A percentile compares a stretch with the other conserved stretches of the same genome.
Conservation (phyloP, 1,284 basidiomycete genomes). For the Baeospora myosura region DNA sequence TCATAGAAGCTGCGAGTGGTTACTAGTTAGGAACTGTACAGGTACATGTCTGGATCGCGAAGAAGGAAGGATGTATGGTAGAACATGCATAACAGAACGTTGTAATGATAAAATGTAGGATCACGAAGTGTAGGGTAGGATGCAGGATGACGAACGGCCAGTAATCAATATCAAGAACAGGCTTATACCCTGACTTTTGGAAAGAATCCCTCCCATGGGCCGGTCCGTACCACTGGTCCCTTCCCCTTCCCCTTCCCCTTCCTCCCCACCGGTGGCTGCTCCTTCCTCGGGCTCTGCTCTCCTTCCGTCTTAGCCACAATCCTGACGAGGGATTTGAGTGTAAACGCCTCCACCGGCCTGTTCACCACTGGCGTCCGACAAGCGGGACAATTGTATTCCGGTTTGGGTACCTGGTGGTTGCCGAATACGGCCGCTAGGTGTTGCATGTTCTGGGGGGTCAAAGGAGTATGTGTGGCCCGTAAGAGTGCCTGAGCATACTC, state of each 20-base stretch:
- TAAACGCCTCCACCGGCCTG: constrained; percentile 52
- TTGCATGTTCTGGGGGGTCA: constrained; percentile 15
- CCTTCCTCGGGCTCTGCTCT: constrained; percentile 34
- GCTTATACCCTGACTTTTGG: too few species aligned
- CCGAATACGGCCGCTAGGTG: constrained; percentile 19
- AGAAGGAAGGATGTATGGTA: too few species aligned
- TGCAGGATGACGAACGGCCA: too few species aligned
- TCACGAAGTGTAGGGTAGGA: too few species aligned
- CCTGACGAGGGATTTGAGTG: constrained; percentile 48
- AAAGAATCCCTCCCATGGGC: constrained; percentile 54
- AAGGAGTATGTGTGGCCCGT: constrained; percentile 11
- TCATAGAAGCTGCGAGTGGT: too few species aligned
- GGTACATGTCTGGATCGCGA: too few species aligned
- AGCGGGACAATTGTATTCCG: constrained; percentile 58
- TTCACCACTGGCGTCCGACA: constrained; percentile 44
- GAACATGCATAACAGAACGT: too few species aligned
- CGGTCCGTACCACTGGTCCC: constrained; percentile 10
- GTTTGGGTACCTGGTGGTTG: constrained; percentile 24
- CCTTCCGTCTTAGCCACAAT: constrained; percentile 39
- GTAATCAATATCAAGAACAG: too few species aligned
- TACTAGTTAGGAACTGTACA: too few species aligned
- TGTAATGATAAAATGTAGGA: too few species aligned
- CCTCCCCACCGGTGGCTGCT: constrained; percentile 15
- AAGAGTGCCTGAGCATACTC: constrained; percentile 12
- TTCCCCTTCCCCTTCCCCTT: constrained; percentile 11